These are phyloP conservation scores for Leccinellum albellum DNA, from an alignment of 768 basidiomycete genomes.

Conservation along the genomic window DNA sequence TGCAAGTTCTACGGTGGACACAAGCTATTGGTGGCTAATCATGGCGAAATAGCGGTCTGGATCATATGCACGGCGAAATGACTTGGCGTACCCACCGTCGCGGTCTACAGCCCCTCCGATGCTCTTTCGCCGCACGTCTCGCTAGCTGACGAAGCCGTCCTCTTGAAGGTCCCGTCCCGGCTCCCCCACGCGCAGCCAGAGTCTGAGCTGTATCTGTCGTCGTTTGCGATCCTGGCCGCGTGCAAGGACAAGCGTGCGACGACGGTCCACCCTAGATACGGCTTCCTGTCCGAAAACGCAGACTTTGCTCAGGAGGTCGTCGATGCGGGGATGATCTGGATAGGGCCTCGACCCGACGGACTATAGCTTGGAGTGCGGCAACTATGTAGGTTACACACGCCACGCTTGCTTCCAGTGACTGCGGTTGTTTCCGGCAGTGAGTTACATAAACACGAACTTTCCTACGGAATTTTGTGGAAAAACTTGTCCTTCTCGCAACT, in stretches of 20 bases:
- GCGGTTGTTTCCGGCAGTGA: too few species aligned
- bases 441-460: too few species aligned
- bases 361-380: too few species aligned
- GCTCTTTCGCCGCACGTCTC: conserved; percentile 55
- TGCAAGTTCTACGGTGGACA: conserved; percentile 28
- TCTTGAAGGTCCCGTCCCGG: conserved; percentile 26
- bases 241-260: conserved; percentile 42
- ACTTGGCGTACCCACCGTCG: conserved; percentile 50
- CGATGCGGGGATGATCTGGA: conserved; percentile 50
- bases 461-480: too few species aligned
- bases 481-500: background rate
- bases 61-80: conserved; percentile 54
- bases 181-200: conserved; percentile 32
- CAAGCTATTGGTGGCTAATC: conserved; percentile 63
- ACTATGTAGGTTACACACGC: too few species aligned
- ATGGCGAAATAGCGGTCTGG: conserved; percentile 69
- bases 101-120: conserved; percentile 59
- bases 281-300: conserved; percentile 63
- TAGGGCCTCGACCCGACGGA: conserved; percentile 51
- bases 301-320: conserved; percentile 47
- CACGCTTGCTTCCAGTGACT: too few species aligned
- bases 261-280: conserved; percentile 61
- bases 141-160: conserved; percentile 48
- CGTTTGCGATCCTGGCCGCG: conserved; percentile 37
- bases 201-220: conserved; percentile 42